These are phyloP conservation scores for Cerrena zonata DNA, from an alignment of 1,284 basidiomycete genomes.

Conservation along the genomic window DNA sequence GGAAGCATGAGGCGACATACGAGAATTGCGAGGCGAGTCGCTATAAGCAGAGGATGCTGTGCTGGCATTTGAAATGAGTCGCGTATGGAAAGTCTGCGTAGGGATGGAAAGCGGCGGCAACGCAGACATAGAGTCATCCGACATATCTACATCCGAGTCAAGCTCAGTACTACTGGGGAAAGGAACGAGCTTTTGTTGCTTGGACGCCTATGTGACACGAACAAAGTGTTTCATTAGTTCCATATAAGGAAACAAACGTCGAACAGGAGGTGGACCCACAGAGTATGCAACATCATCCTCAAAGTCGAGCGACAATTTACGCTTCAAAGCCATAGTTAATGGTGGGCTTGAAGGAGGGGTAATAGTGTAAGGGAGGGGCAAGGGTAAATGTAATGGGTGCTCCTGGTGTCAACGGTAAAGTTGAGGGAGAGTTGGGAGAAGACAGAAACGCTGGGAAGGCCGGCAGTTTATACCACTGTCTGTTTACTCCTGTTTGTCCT, in stretches of 20 bases:
- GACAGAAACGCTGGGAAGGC: constrained; percentile 3
- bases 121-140: constrained; percentile 50
- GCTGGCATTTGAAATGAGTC: constrained; percentile 61
- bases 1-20: constrained; percentile 24
- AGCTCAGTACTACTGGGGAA: constrained; percentile 54
- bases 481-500: constrained; percentile 7
- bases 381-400: constrained; percentile 2
- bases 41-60: constrained; percentile 45
- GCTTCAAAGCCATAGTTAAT: constrained; percentile 65
- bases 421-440: constrained; percentile 21
- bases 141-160: constrained; percentile 66
- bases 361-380: constrained; percentile 5
- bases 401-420: constrained; percentile 9
- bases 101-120: constrained; percentile 39
- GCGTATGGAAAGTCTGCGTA: constrained; percentile 51
- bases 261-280: constrained; percentile 26
- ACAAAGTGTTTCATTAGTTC: constrained; percentile 9
- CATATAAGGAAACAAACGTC: constrained; percentile 20
- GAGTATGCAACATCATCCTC: constrained; percentile 42
- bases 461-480: constrained; percentile 1
- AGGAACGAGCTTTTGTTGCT: constrained; percentile 67
- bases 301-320: constrained; percentile 60
- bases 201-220: constrained; percentile 39
- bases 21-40: constrained; percentile 35
- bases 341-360: constrained; percentile 7